phyloP scores from a whole-genome alignment of 345 rosid genomes.

The Atalantia buxifolia region DNA sequence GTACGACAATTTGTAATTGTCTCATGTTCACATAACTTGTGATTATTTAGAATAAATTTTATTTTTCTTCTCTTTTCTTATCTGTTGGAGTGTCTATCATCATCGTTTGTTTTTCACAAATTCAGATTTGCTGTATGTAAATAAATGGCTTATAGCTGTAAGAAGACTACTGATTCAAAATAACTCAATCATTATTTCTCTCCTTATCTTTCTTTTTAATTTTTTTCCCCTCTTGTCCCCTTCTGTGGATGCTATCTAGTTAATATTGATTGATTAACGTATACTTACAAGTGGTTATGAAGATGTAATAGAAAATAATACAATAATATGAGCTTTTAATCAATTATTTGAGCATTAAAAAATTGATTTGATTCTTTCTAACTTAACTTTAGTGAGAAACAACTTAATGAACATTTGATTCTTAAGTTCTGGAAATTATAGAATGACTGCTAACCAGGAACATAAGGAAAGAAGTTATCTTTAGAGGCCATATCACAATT shows the following conservation, averaged over 20 bases:
- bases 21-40: not conserved
- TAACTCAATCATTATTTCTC: not conserved
- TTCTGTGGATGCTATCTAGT: not conserved
- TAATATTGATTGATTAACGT: not conserved
- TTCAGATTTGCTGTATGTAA: not conserved
- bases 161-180: not conserved
- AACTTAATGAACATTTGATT: not conserved
- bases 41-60: not conserved
- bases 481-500: too few species aligned
- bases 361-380: not conserved
- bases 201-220: not conserved
- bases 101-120: not conserved
- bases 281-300: not conserved
- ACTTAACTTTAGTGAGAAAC: not conserved
- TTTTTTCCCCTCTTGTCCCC: not conserved
- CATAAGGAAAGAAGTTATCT: not conserved
- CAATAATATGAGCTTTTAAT: not conserved
- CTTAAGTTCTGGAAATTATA: not conserved
- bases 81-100: not conserved
- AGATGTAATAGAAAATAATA: not conserved
- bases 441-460: not conserved
- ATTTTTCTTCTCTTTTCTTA: not conserved
- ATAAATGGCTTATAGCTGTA: not conserved
- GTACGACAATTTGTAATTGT: not conserved
- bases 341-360: not conserved